Conservation (phyloP, 305 asterid genomes). For the Fraxinus platypoda region DNA sequence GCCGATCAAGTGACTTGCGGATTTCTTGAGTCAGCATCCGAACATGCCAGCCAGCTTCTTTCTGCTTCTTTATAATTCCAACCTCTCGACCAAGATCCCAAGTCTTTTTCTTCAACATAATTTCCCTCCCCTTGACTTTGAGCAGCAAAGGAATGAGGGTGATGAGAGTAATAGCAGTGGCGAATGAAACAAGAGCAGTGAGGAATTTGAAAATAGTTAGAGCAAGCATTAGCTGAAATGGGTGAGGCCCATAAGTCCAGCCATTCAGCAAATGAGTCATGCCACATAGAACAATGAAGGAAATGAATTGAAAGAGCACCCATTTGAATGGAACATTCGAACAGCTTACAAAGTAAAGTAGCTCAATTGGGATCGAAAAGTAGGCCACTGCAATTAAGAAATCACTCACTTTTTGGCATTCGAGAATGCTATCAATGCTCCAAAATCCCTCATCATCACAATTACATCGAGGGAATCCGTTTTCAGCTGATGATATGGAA, state of each 20-base stretch:
- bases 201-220: slow-evolving; percentile 81
- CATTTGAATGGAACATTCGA: slow-evolving; percentile 86
- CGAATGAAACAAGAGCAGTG: slow-evolving; percentile 91
- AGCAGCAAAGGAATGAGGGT: slow-evolving; percentile 84
- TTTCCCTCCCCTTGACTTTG: slow-evolving; percentile 75
- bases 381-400: slow-evolving; percentile 93
- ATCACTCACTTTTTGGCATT: slow-evolving; percentile 83
- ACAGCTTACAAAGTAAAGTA: slow-evolving; percentile 86
- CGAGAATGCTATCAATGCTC: slow-evolving; percentile 69
- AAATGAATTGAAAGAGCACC: slow-evolving; percentile 86
- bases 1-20: slow-evolving; percentile 86
- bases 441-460: slow-evolving; percentile 88
- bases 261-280: slow-evolving; percentile 92
- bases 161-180: slow-evolving; percentile 86
- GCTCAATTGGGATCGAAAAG: slow-evolving; percentile 92
- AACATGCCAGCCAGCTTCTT: slow-evolving; percentile 84
- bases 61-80: slow-evolving; percentile 71
- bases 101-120: slow-evolving; percentile 77
- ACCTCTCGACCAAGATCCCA: slow-evolving; percentile 94
- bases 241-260: slow-evolving; percentile 94
- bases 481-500: slow-evolving; percentile 49
- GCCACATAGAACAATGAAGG: slow-evolving; percentile 92
- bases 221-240: slow-evolving; percentile 87
- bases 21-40: slow-evolving; percentile 96
- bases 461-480: slow-evolving; percentile 60